Evolutionary conservation across 148 eudicot genomes (phyloP).

Genomic region (Diospyros kaki): DNA sequence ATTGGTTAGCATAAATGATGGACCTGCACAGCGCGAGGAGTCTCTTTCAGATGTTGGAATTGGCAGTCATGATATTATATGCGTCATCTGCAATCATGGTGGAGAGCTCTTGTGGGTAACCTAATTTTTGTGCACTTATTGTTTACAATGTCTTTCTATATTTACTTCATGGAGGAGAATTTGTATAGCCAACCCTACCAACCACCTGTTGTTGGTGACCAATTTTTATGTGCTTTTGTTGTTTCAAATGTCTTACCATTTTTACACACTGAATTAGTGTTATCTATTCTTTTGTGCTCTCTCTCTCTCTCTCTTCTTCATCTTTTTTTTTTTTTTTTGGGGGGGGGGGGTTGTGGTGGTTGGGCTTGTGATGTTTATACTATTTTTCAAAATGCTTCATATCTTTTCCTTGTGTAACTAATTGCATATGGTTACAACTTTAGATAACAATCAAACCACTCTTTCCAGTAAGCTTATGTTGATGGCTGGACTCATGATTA

Average conservation of each 20-base stretch:
- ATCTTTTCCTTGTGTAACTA: not conserved
- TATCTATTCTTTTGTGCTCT: too few species aligned
- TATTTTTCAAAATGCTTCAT: not conserved
- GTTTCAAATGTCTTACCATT: not conserved
- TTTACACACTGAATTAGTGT: not conserved
- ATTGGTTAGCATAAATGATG: conserved; percentile 14
- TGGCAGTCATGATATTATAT: conserved; percentile 15
- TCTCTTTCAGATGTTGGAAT: conserved; percentile 12
- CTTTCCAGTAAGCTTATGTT: too few species aligned
- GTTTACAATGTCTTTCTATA: not conserved
- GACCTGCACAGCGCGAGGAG: conserved; percentile 4
- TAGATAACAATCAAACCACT: too few species aligned
- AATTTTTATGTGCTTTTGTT: not conserved
- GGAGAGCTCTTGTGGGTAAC: conserved; percentile 58
- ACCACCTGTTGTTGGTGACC: too few species aligned
- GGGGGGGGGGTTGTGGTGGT: not conserved
- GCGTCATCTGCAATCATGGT: conserved; percentile 34
- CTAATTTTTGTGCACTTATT: conserved; percentile 2
- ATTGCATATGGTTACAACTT: not conserved
- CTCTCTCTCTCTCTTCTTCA: too few species aligned
- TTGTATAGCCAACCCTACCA: too few species aligned
- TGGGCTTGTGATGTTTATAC: not conserved
- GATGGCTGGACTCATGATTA: too few species aligned
- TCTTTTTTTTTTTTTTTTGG: too few species aligned
- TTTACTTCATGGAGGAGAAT: too few species aligned